Percentiles rank a stretch among this genome's conserved stretches.
Evolutionary conservation across 2,329 filamentous ascomycete genomes (phyloP).

Genomic region (Scopulariopsis brevicaulis): DNA sequence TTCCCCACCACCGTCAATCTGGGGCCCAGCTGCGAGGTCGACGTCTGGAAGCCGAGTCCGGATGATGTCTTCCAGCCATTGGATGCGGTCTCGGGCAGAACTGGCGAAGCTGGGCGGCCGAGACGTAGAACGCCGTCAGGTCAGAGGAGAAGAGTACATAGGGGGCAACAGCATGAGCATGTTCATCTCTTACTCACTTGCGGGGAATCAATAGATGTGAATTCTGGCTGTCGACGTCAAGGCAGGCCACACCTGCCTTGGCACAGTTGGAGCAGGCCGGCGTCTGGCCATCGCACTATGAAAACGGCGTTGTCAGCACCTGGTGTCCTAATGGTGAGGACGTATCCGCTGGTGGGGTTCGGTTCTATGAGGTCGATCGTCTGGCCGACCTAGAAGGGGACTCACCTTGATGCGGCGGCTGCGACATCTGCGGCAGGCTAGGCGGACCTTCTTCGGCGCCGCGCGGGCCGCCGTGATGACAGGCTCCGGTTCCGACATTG

Average conservation of each 20-base stretch:
- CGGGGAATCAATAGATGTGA: background rate
- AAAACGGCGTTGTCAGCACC: background rate
- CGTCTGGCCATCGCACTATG: background rate
- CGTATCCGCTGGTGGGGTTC: background rate
- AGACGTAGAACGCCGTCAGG: background rate
- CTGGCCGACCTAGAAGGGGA: background rate
- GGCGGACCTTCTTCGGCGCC: background rate
- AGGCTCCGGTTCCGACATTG: too few species aligned
- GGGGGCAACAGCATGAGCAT: background rate
- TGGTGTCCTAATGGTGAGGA: background rate
- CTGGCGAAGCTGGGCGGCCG: background rate
- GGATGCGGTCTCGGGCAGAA: background rate
- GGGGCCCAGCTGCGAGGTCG: background rate
- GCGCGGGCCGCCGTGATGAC: background rate
- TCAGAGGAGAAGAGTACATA: background rate
- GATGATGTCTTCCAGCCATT: background rate
- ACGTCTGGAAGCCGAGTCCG: background rate
- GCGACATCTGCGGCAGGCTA: background rate
- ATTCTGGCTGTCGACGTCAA: background rate
- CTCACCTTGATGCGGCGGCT: background rate
- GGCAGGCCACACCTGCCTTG: background rate
- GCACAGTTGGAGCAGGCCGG: background rate
- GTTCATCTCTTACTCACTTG: background rate
- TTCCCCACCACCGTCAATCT: background rate
- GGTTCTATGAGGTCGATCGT: too few species aligned